Evolutionary conservation across 106 monocot species (phyloP), one percentile per base, ranked within the genome.

Genomic region (Dendrobium officinale): DNA sequence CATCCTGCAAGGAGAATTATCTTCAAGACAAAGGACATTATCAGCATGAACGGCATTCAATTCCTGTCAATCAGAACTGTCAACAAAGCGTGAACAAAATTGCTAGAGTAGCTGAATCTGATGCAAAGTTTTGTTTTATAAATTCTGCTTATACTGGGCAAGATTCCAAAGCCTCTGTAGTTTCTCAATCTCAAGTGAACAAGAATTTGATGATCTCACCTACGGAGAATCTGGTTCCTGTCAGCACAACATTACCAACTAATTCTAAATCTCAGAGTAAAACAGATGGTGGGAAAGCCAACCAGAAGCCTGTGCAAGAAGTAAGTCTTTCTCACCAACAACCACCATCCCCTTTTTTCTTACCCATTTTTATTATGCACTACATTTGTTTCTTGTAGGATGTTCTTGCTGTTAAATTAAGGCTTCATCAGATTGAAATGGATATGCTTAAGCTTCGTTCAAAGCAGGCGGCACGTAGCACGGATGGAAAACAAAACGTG

Each of bases 361-460:
- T 61, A 17, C 6, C 19, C 72, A 44, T 42, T 78, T 70, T 78
- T 22, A 33, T 6, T 17, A n/a, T 80, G 43, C 22, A 67, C 24
- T 75, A 47, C 64, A 78, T 4, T 45, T 89, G 59, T 81, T 64
- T 83, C 1, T 47, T 88, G 72, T 81, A 96, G 93, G 88, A 96
- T 83, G 79, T 93, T 17, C 19, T 84, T 44, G 86, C 85, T 82
- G 73, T 91, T 72, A 93, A 91, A 49, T 68, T 67, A 79, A 89
- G 83, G 76, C 58, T 93, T 72, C 88, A 59, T 59, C 85, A 96
- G 82, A 80, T 93, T 79, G 88, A 96, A 87, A 82, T 78, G 83
- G 80, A 93, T 67, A 84, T 93, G 91, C 79, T 88, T 55, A 85
- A 89, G 79, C 87, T 93, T 64, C 91, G 88, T 13, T 84, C 90